Conservation (phyloP, 2,329 filamentous ascomycete genomes). For the Arachnomyces sp. region DNA sequence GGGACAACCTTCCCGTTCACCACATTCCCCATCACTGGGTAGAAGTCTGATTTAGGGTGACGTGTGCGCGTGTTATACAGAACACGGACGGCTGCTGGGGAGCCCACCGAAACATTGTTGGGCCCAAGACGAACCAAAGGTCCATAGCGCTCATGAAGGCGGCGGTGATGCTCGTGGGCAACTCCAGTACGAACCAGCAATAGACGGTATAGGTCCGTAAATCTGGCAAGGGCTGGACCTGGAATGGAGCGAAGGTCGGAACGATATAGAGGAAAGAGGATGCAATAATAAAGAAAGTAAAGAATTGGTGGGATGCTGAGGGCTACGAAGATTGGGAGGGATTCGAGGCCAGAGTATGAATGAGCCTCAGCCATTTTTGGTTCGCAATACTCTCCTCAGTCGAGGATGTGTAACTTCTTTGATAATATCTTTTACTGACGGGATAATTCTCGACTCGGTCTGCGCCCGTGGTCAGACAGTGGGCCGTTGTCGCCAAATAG, state of each 20-base stretch:
- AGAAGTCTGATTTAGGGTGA: slow-evolving; percentile 1
- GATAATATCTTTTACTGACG: no score
- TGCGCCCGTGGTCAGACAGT: no score
- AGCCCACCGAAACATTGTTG: slow-evolving; percentile 9
- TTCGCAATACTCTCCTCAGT: no score
- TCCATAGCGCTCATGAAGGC: slow-evolving; percentile 11
- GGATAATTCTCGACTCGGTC: no score
- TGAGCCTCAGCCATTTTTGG: no score
- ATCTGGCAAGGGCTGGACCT: not conserved
- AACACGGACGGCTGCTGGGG: slow-evolving; percentile 6
- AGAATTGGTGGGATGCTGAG: no score
- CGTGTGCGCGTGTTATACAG: not conserved
- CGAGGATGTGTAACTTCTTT: no score
- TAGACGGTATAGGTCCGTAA: slow-evolving; percentile 7
- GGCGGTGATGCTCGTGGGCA: slow-evolving; percentile 7
- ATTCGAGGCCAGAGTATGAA: no score
- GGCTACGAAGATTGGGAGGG: no score
- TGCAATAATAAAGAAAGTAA: no score
- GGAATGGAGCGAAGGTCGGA: slow-evolving; percentile 1
- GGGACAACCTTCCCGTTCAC: slow-evolving; percentile 8
- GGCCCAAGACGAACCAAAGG: slow-evolving; percentile 11
- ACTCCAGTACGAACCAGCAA: slow-evolving; percentile 4
- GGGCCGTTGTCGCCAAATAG: no score
- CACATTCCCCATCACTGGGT: slow-evolving; percentile 9
- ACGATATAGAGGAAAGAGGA: no score